Base-by-base conservation (phyloP, 2,329 filamentous ascomycete genomes). In the Exophiala alcalophila region DNA sequence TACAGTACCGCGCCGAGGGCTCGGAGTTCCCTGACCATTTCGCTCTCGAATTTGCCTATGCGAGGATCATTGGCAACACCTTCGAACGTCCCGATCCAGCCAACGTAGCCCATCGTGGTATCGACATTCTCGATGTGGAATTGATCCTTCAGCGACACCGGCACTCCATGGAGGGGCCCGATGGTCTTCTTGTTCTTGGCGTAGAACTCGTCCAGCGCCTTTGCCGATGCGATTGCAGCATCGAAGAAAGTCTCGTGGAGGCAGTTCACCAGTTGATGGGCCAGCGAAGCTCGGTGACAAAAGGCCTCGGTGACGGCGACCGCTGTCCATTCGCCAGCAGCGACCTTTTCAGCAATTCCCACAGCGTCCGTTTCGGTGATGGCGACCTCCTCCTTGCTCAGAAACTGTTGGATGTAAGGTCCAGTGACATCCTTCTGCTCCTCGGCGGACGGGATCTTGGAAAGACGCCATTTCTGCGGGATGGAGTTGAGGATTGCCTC, bases 1-100 rank as follows among this genome's bases (percentile, higher is more conserved):
- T 70, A 80, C 3, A 74, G 59, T 0, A 78, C 66, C 0, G 77
- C 78, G 1, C 78, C 78, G 0, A 74, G 62, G 4, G 61, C 63
- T 6, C 74, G 65, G 10, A 82, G 62, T 21, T 78, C 73, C 16
- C 61, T 63, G 2, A 80, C 77, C 56, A 82, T 71, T 50, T 81
- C 72, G 33, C 75, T 80, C 61, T 84, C 70, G 51, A 72, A 72
- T 28, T 68, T 55, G 3, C 59, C 59, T 61, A 63, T 64, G 66
- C 77, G 56, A 66, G 74, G 21, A 66, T 71, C 45, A 65, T 74
- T 69, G 45, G 71, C 70, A 28, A 69, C 63, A 36, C 75, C 78
- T 60, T 82, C 63, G 50, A 80, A 76, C 0, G 74, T 76, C 5
- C 73, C 74, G n/a, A 83, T 74, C 72, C 78, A 80, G n/a, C 79